Conservation (phyloP, 2,329 filamentous ascomycete genomes). For the Thelonectria blattea region DNA sequence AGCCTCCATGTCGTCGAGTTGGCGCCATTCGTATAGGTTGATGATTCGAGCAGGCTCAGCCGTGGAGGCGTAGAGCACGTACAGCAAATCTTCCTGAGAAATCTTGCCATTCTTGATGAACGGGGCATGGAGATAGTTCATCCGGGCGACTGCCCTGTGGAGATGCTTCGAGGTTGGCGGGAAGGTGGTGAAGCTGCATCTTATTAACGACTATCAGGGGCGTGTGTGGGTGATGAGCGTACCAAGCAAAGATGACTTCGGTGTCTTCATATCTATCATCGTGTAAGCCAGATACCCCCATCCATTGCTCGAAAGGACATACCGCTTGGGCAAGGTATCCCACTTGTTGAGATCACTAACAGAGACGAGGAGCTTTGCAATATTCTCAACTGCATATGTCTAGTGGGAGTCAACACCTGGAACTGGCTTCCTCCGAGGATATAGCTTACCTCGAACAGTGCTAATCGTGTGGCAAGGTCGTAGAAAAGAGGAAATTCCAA, state of each 20-base stretch:
- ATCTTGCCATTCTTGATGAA: slow-evolving; percentile 47
- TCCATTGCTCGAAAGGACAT: not conserved
- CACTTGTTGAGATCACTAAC: slow-evolving; percentile 45
- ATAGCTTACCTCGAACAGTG: slow-evolving; percentile 46
- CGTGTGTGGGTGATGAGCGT: slow-evolving; percentile 4
- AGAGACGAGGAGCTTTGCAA: slow-evolving; percentile 45
- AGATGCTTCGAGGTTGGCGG: slow-evolving; percentile 38
- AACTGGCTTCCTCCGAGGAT: too few species aligned
- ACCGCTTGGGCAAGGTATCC: slow-evolving; percentile 45
- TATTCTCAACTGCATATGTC: slow-evolving; percentile 49
- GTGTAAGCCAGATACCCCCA: not conserved
- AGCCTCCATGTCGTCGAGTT: slow-evolving; percentile 68
- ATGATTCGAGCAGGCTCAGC: slow-evolving; percentile 70
- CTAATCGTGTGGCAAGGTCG: slow-evolving; percentile 46
- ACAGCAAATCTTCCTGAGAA: slow-evolving; percentile 46
- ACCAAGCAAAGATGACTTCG: slow-evolving; percentile 46
- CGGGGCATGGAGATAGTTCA: slow-evolving; percentile 48
- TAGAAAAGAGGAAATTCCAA: slow-evolving; percentile 49
- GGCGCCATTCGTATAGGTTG: slow-evolving; percentile 71
- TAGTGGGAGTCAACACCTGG: slow-evolving; percentile 23
- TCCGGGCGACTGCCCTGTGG: slow-evolving; percentile 46
- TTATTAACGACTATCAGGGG: not conserved
- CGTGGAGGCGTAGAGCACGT: slow-evolving; percentile 63
- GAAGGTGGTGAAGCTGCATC: slow-evolving; percentile 39
- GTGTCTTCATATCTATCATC: slow-evolving; percentile 50